phyloP scores from a whole-genome alignment of 2,329 filamentous ascomycete species.

The Sporothrix pallida region DNA sequence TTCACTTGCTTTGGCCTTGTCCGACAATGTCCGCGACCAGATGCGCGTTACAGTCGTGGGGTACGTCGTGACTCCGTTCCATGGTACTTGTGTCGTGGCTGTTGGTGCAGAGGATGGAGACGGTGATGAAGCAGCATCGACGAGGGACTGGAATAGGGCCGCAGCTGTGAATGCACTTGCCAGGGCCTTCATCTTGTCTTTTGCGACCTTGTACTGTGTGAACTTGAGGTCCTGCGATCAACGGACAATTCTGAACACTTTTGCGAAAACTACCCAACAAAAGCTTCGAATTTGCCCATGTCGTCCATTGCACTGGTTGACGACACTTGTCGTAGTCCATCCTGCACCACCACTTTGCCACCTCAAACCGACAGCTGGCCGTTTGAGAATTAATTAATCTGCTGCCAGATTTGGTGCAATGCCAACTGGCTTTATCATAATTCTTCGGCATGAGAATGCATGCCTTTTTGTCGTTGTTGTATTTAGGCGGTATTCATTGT shows the following conservation, averaged over 20 bases:
- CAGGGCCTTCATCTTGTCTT: too few relatives aligned
- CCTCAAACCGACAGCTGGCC: slow-evolving; percentile 4
- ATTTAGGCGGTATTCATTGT: slow-evolving; percentile 10
- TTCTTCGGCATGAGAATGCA: background rate
- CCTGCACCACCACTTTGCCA: background rate
- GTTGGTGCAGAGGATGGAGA: slow-evolving; percentile 4
- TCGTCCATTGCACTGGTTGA: background rate
- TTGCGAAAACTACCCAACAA: too few relatives aligned
- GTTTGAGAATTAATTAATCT: slow-evolving; percentile 8
- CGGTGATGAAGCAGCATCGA: background rate
- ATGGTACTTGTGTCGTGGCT: background rate
- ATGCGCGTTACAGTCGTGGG: slow-evolving; percentile 29
- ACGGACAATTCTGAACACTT: too few relatives aligned
- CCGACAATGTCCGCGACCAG: slow-evolving; percentile 26
- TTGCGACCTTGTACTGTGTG: too few relatives aligned
- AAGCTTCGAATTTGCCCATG: background rate
- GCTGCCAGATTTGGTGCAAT: background rate
- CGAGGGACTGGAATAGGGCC: too few relatives aligned
- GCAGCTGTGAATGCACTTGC: too few relatives aligned
- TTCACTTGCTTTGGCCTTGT: background rate
- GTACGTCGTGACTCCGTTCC: slow-evolving; percentile 22
- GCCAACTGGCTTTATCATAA: background rate
- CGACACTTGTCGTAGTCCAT: background rate
- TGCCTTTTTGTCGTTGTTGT: background rate
- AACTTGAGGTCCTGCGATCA: too few relatives aligned